Conservation (phyloP, 2,329 filamentous ascomycete genomes). For the Peltaster fructicola region DNA sequence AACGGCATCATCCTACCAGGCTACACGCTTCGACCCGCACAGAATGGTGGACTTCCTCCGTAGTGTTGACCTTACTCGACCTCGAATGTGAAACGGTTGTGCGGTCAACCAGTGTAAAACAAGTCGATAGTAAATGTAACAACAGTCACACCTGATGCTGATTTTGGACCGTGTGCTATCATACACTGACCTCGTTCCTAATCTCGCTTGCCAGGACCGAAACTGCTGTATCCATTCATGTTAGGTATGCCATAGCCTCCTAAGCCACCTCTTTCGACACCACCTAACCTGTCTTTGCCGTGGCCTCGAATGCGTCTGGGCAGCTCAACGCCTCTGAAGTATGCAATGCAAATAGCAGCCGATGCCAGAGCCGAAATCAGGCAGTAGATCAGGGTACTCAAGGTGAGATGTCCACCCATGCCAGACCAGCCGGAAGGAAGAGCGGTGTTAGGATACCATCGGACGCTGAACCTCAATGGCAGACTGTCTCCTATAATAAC, state of each 20-base stretch:
- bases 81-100: too few relatives aligned
- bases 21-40: slow-evolving; percentile 49
- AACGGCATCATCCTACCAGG: slow-evolving; percentile 51
- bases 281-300: slow-evolving; percentile 33
- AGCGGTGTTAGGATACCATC: slow-evolving; percentile 67
- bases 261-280: slow-evolving; percentile 21
- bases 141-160: too few relatives aligned
- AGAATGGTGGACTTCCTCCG: slow-evolving; percentile 58
- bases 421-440: slow-evolving; percentile 42
- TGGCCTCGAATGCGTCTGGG: slow-evolving; percentile 36
- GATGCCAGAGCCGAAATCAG: slow-evolving; percentile 29
- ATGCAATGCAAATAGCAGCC: slow-evolving; percentile 34
- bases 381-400: slow-evolving; percentile 32
- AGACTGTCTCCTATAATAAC: slow-evolving; percentile 78
- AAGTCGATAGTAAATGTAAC: too few relatives aligned
- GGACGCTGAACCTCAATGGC: slow-evolving; percentile 59
- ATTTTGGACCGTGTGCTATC: too few relatives aligned
- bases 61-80: slow-evolving; percentile 45
- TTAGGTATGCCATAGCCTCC: slow-evolving; percentile 28
- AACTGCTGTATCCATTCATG: too few relatives aligned
- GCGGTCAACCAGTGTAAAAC: too few relatives aligned
- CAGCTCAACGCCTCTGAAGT: slow-evolving; percentile 35
- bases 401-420: slow-evolving; percentile 33
- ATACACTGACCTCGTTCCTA: too few relatives aligned
- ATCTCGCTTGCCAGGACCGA: too few relatives aligned